phyloP scores from a whole-genome alignment of 495 filamentous ascomycete species.

The Astrothelium macrocarpum region DNA sequence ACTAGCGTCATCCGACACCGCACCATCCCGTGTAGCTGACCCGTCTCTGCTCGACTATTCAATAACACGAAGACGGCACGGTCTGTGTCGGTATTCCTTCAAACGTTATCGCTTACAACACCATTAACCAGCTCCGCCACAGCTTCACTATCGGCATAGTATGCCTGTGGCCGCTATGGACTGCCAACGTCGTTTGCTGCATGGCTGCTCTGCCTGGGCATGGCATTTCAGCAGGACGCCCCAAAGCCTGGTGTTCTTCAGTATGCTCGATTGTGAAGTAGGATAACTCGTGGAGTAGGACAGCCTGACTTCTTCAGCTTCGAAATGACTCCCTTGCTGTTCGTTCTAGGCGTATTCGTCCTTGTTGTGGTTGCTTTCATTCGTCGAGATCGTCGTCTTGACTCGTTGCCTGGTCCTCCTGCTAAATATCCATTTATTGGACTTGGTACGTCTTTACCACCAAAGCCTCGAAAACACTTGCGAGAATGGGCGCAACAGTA shows the following conservation, averaged over 20 bases:
- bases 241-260: background rate
- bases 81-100: background rate
- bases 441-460: conserved; percentile 1
- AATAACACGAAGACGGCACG: background rate
- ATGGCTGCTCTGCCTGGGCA: background rate
- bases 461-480: conserved; percentile 8
- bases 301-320: background rate
- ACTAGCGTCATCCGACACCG: background rate
- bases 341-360: background rate
- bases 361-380: background rate
- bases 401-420: conserved; percentile 9
- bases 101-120: background rate
- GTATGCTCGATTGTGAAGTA: background rate
- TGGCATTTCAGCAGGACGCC: background rate
- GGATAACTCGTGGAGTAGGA: background rate
- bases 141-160: background rate
- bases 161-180: background rate
- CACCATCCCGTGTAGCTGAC: background rate
- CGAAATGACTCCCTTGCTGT: background rate
- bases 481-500: conserved; percentile 29
- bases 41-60: background rate
- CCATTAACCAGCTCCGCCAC: background rate
- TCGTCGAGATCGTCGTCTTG: conserved; percentile 5
- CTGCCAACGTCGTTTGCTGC: background rate
- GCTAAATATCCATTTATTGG: conserved; percentile 7